Base-by-base conservation (phyloP, 257 asterid genomes). In the Penstemon davidsonii region DNA sequence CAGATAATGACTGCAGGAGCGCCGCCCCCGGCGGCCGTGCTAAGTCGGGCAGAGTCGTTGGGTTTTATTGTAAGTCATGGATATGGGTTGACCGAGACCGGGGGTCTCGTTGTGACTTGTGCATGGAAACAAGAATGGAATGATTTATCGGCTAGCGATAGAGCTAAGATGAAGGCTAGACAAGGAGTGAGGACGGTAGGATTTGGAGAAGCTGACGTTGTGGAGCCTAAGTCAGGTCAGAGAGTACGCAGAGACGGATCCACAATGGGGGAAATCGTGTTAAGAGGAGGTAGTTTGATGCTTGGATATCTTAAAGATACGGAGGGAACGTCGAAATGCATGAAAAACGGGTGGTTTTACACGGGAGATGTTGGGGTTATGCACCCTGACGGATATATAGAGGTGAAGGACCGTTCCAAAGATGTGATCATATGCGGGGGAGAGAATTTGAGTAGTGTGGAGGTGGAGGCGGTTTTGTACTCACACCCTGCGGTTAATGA, bases 391-490 rank as follows among this genome's bases (percentile, higher is more conserved):
- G 89, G 89, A 64, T 84, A 84, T 66, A 25, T 81, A 64, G 85
- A 84, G 64, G 79, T 81, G 0, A 83, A 81, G 42, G 88, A 83
- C 15, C 49, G 88, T 39, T 71, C 71, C 1, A 83, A 80, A 67
- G 89, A 84, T 15, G 73, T 84, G 0, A 84, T 84, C 52, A 84
- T 81, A 13, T 73, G 80, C 68, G 90, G 90, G 19, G 90, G 87
- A 0, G 84, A 85, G 76, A 85, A 85, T 44, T 13, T 85, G 54
- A 82, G 86, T 66, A 82, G 87, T n/a, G 82, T 85, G 49, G 90
- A 85, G 73, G 84, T 85, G 15, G 90, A 85, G 72, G 54, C 81
- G 0, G 82, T 80, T 10, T 60, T 85, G 61, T 85, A 85, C 64
- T 46, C 56, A 25, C 85, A 84, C 50, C 78, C 83, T 2, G 81